Evolutionary conservation across 1,284 basidiomycete genomes (phyloP).

Genomic region (Amylostereum areolatum): DNA sequence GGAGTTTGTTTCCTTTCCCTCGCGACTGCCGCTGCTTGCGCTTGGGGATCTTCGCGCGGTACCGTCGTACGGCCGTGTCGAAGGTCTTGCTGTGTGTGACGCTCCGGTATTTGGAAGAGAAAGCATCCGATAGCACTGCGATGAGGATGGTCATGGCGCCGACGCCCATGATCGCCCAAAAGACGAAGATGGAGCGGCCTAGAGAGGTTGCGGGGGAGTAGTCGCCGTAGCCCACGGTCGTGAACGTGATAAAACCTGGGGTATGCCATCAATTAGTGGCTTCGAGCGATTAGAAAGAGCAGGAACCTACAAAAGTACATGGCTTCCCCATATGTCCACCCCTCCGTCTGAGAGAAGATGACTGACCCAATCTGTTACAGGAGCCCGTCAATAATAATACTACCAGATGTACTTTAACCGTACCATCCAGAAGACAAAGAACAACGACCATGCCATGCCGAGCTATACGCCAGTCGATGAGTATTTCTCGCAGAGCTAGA

Average conservation of each 20-base stretch:
- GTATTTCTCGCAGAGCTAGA: background rate
- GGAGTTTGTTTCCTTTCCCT: background rate
- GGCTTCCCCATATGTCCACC: constrained; percentile 44
- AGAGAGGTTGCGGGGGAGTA: constrained; percentile 53
- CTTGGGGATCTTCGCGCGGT: constrained; percentile 3
- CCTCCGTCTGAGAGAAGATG: constrained; percentile 49
- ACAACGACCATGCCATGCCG: constrained; percentile 38
- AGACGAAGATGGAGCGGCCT: constrained; percentile 73
- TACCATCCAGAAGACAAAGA: constrained; percentile 55
- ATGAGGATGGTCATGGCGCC: constrained; percentile 70
- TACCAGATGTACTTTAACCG: constrained; percentile 12
- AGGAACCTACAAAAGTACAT: constrained; percentile 65
- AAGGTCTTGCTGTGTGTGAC: constrained; percentile 9
- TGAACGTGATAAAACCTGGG: constrained; percentile 48
- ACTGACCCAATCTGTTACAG: constrained; percentile 40
- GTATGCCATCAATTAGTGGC: background rate
- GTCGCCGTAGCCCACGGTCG: constrained; percentile 71
- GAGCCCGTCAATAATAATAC: background rate
- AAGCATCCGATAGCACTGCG: constrained; percentile 64
- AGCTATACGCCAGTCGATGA: too few species aligned
- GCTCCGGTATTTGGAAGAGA: constrained; percentile 11
- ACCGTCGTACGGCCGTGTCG: constrained; percentile 12
- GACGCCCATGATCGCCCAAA: constrained; percentile 77
- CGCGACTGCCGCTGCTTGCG: constrained; percentile 2
- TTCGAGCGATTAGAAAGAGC: constrained; percentile 8